Conservation (phyloP, 106 monocot genomes). For the Acanthochlamys bracteata region DNA sequence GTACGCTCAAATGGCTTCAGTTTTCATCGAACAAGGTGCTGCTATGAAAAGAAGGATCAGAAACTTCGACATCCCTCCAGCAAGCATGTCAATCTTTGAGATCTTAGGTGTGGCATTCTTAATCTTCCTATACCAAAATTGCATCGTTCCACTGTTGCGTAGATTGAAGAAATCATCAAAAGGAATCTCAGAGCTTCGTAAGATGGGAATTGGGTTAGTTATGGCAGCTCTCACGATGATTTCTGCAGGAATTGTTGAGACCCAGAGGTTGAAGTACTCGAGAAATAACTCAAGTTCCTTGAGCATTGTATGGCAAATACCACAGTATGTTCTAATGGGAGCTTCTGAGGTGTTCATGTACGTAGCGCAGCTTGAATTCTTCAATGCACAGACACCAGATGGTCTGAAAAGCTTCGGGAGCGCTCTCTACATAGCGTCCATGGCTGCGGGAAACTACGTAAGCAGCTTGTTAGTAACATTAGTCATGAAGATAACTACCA, state of each 20-base stretch:
- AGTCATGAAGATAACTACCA: slow-evolving; percentile 21
- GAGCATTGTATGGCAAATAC: slow-evolving; percentile 49
- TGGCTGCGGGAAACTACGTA: slow-evolving; percentile 32
- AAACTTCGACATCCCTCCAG: slow-evolving; percentile 33
- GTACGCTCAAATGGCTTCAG: slow-evolving; percentile 39
- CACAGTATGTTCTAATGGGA: slow-evolving; percentile 46
- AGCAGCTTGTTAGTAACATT: slow-evolving; percentile 28
- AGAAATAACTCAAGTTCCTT: slow-evolving; percentile 17
- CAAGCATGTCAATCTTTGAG: slow-evolving; percentile 44
- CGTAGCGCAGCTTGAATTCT: slow-evolving; percentile 48
- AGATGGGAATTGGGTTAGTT: slow-evolving; percentile 48
- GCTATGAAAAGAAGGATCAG: slow-evolving; percentile 31
- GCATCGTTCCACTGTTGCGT: slow-evolving; percentile 17
- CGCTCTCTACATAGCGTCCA: slow-evolving; percentile 35
- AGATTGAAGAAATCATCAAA: slow-evolving; percentile 2
- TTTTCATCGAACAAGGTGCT: slow-evolving; percentile 40
- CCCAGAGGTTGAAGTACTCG: slow-evolving; percentile 20
- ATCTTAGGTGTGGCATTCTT: slow-evolving; percentile 29
- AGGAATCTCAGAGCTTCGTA: slow-evolving; percentile 34
- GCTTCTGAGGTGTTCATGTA: slow-evolving; percentile 58
- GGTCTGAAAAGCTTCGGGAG: slow-evolving; percentile 52
- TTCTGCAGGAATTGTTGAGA: slow-evolving; percentile 38
- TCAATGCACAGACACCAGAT: slow-evolving; percentile 42
- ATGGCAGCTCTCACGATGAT: slow-evolving; percentile 28
- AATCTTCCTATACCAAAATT: slow-evolving; percentile 22